Evolutionary conservation across 805 yeast genomes (phyloP).

Genomic region (Ogataea minuta): DNA sequence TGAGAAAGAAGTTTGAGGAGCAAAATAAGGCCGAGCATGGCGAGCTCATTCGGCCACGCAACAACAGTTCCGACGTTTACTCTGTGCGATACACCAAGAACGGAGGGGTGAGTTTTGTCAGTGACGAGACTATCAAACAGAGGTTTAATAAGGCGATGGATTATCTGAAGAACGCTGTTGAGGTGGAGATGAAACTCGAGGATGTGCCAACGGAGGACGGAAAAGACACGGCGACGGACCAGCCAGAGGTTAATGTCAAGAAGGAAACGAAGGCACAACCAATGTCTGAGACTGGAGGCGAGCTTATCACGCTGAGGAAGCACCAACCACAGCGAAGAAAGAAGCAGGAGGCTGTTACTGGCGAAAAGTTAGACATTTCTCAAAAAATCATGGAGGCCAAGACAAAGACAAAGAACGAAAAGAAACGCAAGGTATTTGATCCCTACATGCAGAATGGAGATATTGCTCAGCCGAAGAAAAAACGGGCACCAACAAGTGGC

Average conservation of each 20-base stretch:
- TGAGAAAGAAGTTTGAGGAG: conserved; percentile 23
- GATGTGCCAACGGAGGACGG: conserved; percentile 1
- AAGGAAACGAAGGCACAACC: neutral
- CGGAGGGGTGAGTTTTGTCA: conserved; percentile 16
- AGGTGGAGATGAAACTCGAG: conserved; percentile 16
- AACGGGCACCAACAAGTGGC: conserved; percentile 26
- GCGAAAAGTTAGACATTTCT: conserved; percentile 30
- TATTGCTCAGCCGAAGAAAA: conserved; percentile 28
- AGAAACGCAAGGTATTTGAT: conserved; percentile 46
- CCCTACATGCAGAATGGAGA: conserved; percentile 46
- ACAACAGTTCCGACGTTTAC: conserved; percentile 11
- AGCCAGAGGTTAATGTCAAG: neutral
- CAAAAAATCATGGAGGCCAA: conserved; percentile 24
- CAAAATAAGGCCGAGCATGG: neutral
- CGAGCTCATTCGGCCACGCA: neutral
- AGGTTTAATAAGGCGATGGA: conserved; percentile 20
- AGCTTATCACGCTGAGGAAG: conserved; percentile 33
- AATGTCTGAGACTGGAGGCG: conserved; percentile 26
- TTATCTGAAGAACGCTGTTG: conserved; percentile 13
- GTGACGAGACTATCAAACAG: conserved; percentile 13
- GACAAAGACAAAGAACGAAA: conserved; percentile 21
- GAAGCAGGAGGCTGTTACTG: conserved; percentile 16
- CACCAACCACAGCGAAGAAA: conserved; percentile 25
- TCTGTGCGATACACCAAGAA: conserved; percentile 22
- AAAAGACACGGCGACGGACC: too few species aligned